A percentile compares a stretch with the other conserved stretches of the same genome.
Evolutionary conservation across 116 monocot genomes (phyloP).

Genomic region (Phalaenopsis hybrid): DNA sequence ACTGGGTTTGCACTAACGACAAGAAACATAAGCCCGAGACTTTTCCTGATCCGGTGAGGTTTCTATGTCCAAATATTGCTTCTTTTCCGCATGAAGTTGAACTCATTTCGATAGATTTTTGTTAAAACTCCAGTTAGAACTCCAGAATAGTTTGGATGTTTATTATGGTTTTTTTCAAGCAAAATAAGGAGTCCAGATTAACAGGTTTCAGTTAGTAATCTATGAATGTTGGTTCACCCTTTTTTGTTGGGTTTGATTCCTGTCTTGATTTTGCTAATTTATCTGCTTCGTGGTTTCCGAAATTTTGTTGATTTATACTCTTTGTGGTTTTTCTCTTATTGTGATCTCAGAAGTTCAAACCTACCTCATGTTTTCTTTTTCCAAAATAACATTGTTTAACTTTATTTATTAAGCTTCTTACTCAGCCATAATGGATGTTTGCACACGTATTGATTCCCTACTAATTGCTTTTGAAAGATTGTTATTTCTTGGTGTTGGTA

Average conservation of each 20-base stretch:
- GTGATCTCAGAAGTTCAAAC: background rate
- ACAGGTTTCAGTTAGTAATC: background rate
- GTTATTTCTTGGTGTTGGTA: background rate
- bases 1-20: conserved; percentile 51
- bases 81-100: background rate
- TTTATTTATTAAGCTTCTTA: background rate
- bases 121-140: background rate
- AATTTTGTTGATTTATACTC: background rate
- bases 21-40: conserved; percentile 33
- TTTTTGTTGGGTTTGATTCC: background rate
- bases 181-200: background rate
- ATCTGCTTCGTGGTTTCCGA: background rate
- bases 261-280: background rate
- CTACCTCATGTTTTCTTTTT: background rate
- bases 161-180: background rate
- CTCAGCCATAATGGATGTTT: background rate
- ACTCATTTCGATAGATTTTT: conserved; percentile 1
- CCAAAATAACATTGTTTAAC: background rate
- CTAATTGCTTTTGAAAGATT: background rate
- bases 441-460: background rate
- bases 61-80: background rate
- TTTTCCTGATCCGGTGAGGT: conserved; percentile 61
- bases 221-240: background rate
- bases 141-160: background rate
- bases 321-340: background rate